These are phyloP conservation scores for Crithidia brevicula DNA, from an alignment of 208 protist genomes.

Conservation along the genomic window DNA sequence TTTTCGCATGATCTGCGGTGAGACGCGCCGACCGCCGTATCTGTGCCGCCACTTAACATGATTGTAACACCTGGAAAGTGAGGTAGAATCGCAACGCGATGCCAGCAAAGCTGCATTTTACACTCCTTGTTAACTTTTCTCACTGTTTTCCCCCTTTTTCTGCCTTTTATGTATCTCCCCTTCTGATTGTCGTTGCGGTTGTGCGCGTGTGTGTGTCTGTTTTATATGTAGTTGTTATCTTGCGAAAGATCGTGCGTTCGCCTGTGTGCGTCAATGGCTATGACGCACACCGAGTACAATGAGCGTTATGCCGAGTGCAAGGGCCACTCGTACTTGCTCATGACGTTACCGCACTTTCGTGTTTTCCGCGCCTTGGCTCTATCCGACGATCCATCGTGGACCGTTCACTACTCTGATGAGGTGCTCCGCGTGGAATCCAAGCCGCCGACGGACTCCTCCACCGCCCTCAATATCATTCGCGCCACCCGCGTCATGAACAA, in stretches of 20 bases:
- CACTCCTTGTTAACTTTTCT: too few species aligned
- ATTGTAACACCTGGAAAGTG: too few species aligned
- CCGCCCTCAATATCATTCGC: conserved; percentile 79
- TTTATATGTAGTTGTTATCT: neutral
- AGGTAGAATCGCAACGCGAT: too few species aligned
- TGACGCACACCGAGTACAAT: neutral
- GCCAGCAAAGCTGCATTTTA: too few species aligned
- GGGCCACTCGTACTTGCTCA: conserved; percentile 58
- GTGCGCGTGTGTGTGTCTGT: too few species aligned
- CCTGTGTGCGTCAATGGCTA: neutral
- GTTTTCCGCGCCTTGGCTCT: conserved; percentile 61
- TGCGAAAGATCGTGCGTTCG: too few species aligned
- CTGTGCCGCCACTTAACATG: too few species aligned
- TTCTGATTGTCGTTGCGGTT: too few species aligned
- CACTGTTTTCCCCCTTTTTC: too few species aligned
- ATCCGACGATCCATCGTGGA: conserved; percentile 45
- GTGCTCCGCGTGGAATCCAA: conserved; percentile 61
- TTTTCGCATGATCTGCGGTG: too few species aligned
- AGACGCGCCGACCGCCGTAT: too few species aligned
- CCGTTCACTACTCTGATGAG: conserved; percentile 50
- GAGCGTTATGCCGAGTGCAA: conserved; percentile 53
- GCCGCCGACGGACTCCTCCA: conserved; percentile 51
- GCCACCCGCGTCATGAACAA: conserved; percentile 68
- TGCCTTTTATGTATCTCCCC: too few species aligned
- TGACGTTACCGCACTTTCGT: conserved; percentile 75